Evolutionary conservation across 805 yeast species (phyloP), one percentile per base, ranked within the genome.

Genomic region (Saccharomycopsis amapae): DNA sequence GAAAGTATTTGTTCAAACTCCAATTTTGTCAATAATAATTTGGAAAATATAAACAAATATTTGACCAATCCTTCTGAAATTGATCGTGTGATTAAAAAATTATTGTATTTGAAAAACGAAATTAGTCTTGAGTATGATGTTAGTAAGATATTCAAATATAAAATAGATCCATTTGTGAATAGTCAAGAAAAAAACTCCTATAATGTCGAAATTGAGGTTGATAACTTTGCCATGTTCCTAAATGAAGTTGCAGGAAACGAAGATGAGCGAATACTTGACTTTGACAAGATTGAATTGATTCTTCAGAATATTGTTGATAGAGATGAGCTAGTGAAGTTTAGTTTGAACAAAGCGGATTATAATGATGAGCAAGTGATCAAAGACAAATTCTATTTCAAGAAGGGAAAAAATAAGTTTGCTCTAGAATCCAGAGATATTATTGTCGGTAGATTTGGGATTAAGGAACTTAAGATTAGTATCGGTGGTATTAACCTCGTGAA

Each of bases 181-280:
- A 64, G 66, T 19, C 59, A 54, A 12, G 54, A 55, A 4, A 61
- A 45, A 22, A 75, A 75, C 53, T 55, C 50, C 5, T 68, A 75
- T 43, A 62, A 51, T 32, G 48, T 78, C 2, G 62, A 59, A 7
- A 48, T 75, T 3, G 48, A 53, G 1, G 34, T 75, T 5, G 46
- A 49, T 2, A 70, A 70, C 45, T 50, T 55, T 0, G 15, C 33
- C 19, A 39, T 49, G 17, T 43, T 39, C 33, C 39, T 44, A 19
- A 28, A 28, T 15, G 42, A 38, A 7, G 34, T 31, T 13, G 17
- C 33, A 18, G 50, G 50, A 18, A 50, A 49, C 13, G 23, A 42
- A 4, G 48, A 46, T 13, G 28, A 30, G 18, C 34, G 26, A 13
- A 36, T 39, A 10, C 40, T 48, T 26, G 19, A 40, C 12, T 46